Percentiles rank a stretch among this genome's conserved stretches.
Evolutionary conservation across 257 asterid genomes (phyloP).

Genomic region (Gentiana straminea): DNA sequence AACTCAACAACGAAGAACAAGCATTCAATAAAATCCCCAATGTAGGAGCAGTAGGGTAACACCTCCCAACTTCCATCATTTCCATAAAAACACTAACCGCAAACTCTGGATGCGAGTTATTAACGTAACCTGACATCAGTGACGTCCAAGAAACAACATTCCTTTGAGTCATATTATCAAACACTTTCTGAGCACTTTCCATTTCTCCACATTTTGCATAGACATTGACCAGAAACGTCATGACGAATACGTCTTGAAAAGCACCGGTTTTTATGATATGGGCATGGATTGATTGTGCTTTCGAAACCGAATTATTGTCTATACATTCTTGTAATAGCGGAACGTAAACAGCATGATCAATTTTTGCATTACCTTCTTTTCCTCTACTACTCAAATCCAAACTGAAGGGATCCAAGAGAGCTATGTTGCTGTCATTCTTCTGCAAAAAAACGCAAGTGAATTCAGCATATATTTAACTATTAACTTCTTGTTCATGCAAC

Average conservation of each 20-base stretch:
- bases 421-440: constrained; percentile 27
- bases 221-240: constrained; percentile 67
- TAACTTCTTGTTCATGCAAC: too few species aligned
- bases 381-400: constrained; percentile 30
- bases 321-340: constrained; percentile 64
- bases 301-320: constrained; percentile 31
- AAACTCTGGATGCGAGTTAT: constrained; percentile 40
- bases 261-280: constrained; percentile 61
- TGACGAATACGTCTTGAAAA: constrained; percentile 44
- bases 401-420: constrained; percentile 21
- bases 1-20: constrained; percentile 45
- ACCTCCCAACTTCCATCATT: constrained; percentile 56
- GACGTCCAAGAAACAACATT: constrained; percentile 88
- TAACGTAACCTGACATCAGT: constrained; percentile 63
- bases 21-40: constrained; percentile 59
- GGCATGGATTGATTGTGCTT: constrained; percentile 45
- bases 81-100: constrained; percentile 49
- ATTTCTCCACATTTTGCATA: constrained; percentile 60
- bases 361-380: constrained; percentile 28
- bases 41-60: constrained; percentile 57
- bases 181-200: constrained; percentile 51
- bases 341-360: constrained; percentile 47
- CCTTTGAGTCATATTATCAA: constrained; percentile 51
- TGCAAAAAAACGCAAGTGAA: constrained; percentile 6
- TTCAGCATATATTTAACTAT: too few species aligned